Percentiles rank a stretch among this genome's conserved stretches.
These are phyloP conservation scores for Dendrobium huoshanense DNA, from an alignment of 106 monocot species.

Conservation along the genomic window DNA sequence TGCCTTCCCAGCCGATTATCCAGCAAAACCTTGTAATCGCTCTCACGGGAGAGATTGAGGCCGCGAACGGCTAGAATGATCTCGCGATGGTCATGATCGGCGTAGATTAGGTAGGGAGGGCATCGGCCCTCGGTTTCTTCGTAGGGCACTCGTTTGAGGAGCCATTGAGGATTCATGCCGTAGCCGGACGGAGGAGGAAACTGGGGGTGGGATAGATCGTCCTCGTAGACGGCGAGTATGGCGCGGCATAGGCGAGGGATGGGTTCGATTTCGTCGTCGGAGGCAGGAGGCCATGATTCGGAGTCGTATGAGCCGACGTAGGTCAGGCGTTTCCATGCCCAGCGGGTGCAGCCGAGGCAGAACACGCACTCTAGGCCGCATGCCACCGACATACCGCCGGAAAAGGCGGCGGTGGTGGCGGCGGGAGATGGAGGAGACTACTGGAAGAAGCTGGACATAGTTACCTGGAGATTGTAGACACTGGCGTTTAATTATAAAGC, in stretches of 20 bases:
- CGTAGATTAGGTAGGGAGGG: slow-evolving; percentile 76
- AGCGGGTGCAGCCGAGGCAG: slow-evolving; percentile 69
- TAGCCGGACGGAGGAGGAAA: slow-evolving; percentile 37
- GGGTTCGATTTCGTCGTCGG: slow-evolving; percentile 42
- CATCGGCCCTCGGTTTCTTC: slow-evolving; percentile 30
- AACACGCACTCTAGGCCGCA: slow-evolving; percentile 73
- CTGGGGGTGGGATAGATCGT: slow-evolving; percentile 38
- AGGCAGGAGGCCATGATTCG: slow-evolving; percentile 63
- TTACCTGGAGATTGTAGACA: neutral
- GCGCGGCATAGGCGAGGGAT: slow-evolving; percentile 61
- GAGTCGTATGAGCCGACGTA: slow-evolving; percentile 83
- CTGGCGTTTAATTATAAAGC: neutral
- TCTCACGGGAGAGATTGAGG: slow-evolving; percentile 59
- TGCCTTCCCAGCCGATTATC: slow-evolving; percentile 22
- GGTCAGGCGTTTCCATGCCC: slow-evolving; percentile 79
- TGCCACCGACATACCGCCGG: slow-evolving; percentile 30
- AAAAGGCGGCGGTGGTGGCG: neutral
- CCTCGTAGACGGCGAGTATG: slow-evolving; percentile 72
- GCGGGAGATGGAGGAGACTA: neutral
- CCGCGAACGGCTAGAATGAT: slow-evolving; percentile 72
- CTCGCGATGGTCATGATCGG: slow-evolving; percentile 36
- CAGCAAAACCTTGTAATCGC: slow-evolving; percentile 68
- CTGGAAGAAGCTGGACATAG: neutral
- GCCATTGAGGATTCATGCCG: slow-evolving; percentile 33
- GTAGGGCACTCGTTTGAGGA: slow-evolving; percentile 56